A percentile compares a stretch with the other conserved stretches of the same genome.
These are phyloP conservation scores for Amanita muscaria DNA, from an alignment of 768 basidiomycete species.

Conservation along the genomic window DNA sequence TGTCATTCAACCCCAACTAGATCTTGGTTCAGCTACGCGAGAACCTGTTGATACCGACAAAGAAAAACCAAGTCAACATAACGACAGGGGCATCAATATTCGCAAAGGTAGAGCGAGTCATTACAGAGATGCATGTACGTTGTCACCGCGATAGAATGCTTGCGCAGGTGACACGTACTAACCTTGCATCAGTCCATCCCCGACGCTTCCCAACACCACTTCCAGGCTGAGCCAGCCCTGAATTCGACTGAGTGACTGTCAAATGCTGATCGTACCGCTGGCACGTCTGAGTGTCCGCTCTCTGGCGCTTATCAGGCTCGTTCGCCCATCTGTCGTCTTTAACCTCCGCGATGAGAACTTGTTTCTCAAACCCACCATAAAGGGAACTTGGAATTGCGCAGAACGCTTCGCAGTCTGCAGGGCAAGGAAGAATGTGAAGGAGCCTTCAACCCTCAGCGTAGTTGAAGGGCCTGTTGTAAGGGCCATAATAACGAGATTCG, in stretches of 20 bases:
- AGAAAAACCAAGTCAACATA: not conserved
- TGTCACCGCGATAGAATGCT: too few species aligned
- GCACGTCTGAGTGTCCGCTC: constrained; percentile 25
- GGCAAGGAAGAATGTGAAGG: constrained; percentile 24
- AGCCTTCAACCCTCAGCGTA: constrained; percentile 23
- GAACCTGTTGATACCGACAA: not conserved
- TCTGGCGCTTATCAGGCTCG: constrained; percentile 18
- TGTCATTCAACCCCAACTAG: constrained; percentile 15
- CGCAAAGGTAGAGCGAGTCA: too few species aligned
- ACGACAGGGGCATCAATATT: too few species aligned
- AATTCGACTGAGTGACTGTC: too few species aligned
- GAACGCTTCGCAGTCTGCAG: constrained; percentile 19
- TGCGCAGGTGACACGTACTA: too few species aligned
- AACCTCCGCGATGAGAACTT: constrained; percentile 25
- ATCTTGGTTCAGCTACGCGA: constrained; percentile 11
- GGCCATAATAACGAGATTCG: constrained; percentile 28
- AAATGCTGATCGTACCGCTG: constrained; percentile 18
- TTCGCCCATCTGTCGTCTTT: constrained; percentile 22
- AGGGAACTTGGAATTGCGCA: constrained; percentile 17
- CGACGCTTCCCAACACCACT: too few species aligned
- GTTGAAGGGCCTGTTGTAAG: constrained; percentile 30
- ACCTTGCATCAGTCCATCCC: too few species aligned
- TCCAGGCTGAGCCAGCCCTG: too few species aligned
- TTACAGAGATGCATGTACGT: too few species aligned
- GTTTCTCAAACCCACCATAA: constrained; percentile 24